phyloP scores from a whole-genome alignment of 1,139 yeast genomes.

The Taphrina pruni region DNA sequence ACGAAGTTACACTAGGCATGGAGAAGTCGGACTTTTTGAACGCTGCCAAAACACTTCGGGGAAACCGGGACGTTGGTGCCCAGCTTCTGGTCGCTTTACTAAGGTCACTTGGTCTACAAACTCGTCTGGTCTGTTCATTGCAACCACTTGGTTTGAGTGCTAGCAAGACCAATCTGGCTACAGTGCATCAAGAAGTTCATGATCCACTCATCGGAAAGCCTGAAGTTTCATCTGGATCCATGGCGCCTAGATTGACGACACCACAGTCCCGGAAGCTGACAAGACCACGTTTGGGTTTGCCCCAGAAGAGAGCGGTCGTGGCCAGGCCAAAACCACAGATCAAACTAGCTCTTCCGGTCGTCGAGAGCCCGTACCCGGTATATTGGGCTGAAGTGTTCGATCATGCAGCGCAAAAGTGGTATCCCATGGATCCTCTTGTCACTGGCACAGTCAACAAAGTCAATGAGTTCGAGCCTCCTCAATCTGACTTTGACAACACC shows the following conservation, averaged over 20 bases:
- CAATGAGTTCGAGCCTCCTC: slow-evolving; percentile 78
- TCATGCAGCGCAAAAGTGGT: slow-evolving; percentile 70
- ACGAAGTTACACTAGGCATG: slow-evolving; percentile 33
- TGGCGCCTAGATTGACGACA: background rate
- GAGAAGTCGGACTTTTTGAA: slow-evolving; percentile 55
- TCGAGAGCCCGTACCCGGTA: slow-evolving; percentile 63
- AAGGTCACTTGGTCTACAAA: slow-evolving; percentile 71
- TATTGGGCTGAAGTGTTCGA: slow-evolving; percentile 98
- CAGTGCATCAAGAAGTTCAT: background rate
- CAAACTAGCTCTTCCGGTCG: slow-evolving; percentile 29
- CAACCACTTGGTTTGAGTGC: slow-evolving; percentile 83
- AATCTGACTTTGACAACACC: slow-evolving; percentile 63
- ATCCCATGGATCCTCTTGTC: slow-evolving; percentile 81
- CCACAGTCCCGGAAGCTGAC: slow-evolving; percentile 19
- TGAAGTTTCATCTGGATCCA: background rate
- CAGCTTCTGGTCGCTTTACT: slow-evolving; percentile 85
- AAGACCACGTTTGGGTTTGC: slow-evolving; percentile 24
- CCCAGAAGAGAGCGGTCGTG: background rate
- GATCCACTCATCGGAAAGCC: background rate
- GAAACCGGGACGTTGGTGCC: slow-evolving; percentile 79
- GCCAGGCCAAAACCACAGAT: slow-evolving; percentile 10
- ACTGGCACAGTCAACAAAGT: slow-evolving; percentile 73
- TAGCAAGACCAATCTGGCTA: slow-evolving; percentile 34
- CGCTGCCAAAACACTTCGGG: slow-evolving; percentile 59
- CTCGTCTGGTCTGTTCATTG: slow-evolving; percentile 77